These are phyloP conservation scores for Earliella scabrosa DNA, from an alignment of 1,284 basidiomycete genomes.

Conservation along the genomic window DNA sequence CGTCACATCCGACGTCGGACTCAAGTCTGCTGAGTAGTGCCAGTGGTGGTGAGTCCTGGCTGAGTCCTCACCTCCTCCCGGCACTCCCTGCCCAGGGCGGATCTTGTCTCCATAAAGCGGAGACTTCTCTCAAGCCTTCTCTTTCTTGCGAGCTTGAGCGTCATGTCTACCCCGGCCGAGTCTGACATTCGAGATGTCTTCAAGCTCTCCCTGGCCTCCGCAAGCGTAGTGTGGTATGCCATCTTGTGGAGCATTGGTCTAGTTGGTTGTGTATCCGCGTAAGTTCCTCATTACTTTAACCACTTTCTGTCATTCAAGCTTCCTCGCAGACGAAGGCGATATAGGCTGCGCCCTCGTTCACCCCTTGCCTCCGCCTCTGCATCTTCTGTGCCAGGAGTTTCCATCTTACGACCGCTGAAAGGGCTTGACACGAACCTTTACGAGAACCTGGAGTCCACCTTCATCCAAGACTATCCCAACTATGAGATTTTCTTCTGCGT, in stretches of 20 bases:
- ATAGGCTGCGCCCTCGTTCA: slow-evolving; percentile 67
- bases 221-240: slow-evolving; percentile 72
- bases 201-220: slow-evolving; percentile 41
- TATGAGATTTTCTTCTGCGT: slow-evolving; percentile 90
- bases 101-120: neutral
- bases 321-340: slow-evolving; percentile 67
- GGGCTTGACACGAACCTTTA: slow-evolving; percentile 93
- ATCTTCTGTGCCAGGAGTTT: slow-evolving; percentile 79
- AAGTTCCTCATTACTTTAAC: slow-evolving; percentile 39
- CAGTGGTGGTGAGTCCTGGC: no score
- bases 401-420: slow-evolving; percentile 89
- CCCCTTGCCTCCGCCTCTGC: slow-evolving; percentile 58
- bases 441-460: slow-evolving; percentile 91
- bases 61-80: neutral
- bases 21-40: no score
- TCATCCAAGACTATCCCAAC: slow-evolving; percentile 86
- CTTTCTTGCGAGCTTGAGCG: no score
- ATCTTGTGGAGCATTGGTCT: slow-evolving; percentile 77
- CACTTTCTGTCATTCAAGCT: neutral
- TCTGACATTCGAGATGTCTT: slow-evolving; percentile 15
- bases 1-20: no score
- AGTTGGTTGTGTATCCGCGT: slow-evolving; percentile 83
- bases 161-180: no score
- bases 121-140: no score
- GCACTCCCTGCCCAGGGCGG: neutral